These are phyloP conservation scores for Mycosarcoma maydis DNA, from an alignment of 1,284 basidiomycete species.

Conservation along the genomic window DNA sequence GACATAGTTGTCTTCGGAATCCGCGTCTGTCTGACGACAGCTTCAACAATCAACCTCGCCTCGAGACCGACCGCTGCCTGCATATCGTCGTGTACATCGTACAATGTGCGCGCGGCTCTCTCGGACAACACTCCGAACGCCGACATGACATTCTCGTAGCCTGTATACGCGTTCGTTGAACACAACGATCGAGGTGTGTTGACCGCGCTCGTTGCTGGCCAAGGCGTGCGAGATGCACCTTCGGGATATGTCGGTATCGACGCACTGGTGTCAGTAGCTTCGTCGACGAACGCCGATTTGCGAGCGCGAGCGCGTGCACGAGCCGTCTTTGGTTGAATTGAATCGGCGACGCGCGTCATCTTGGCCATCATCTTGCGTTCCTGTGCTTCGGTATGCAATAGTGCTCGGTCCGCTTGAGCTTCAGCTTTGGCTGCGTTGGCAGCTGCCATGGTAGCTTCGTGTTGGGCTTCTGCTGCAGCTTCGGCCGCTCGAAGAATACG, in stretches of 20 bases:
- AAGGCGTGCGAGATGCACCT: conserved; percentile 14
- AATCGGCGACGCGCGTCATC: conserved; percentile 43
- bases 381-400: conserved; percentile 16
- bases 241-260: background rate
- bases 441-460: background rate
- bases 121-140: conserved; percentile 38
- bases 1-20: conserved; percentile 6
- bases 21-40: conserved; percentile 23
- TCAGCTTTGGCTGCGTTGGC: conserved; percentile 1
- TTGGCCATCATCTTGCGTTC: conserved; percentile 39
- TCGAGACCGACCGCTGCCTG: background rate
- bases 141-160: conserved; percentile 39
- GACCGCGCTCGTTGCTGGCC: conserved; percentile 4
- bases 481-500: conserved; percentile 37
- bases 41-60: conserved; percentile 38
- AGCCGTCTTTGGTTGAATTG: conserved; percentile 38
- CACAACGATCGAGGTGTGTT: background rate
- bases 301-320: conserved; percentile 29
- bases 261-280: background rate
- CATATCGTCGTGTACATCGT: background rate
- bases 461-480: conserved; percentile 21
- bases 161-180: conserved; percentile 10
- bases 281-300: background rate
- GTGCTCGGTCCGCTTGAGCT: conserved; percentile 15
- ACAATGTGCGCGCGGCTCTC: conserved; percentile 20